These are phyloP conservation scores for Skeletonema marinoi DNA, from an alignment of 108 stramenopile species.

Conservation along the genomic window DNA sequence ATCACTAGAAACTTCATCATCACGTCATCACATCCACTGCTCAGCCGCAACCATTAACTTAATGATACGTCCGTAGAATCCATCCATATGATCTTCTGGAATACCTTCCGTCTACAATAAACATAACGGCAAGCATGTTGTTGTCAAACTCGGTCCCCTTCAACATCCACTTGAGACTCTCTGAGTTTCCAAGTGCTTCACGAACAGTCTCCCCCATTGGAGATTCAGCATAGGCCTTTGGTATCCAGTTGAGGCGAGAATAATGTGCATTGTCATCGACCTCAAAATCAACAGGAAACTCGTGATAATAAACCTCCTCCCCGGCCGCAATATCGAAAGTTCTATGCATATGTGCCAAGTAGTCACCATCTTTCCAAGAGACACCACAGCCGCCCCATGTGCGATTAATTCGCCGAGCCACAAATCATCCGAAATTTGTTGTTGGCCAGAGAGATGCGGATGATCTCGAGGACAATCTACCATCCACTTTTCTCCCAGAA, in stretches of 20 bases:
- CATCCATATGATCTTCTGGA: neutral
- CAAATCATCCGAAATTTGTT: too few species aligned
- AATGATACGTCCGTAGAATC: neutral
- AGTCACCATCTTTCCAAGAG: neutral
- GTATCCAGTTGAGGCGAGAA: neutral
- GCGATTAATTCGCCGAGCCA: too few species aligned
- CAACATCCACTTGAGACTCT: constrained; percentile 4
- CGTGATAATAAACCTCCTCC: neutral
- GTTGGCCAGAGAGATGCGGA: too few species aligned
- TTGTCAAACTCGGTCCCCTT: constrained; percentile 2
- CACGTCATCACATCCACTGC: neutral
- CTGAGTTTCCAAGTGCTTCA: neutral
- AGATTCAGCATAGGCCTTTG: neutral
- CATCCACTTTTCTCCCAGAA: constrained; percentile 7
- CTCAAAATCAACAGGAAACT: neutral
- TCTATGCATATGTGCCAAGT: neutral
- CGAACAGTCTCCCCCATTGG: neutral
- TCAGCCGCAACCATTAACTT: neutral
- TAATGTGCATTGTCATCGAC: neutral
- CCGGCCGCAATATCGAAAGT: neutral
- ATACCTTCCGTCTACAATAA: neutral
- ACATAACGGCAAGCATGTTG: neutral
- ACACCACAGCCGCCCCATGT: neutral
- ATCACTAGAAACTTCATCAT: too few species aligned
- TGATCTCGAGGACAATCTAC: neutral